Evolutionary conservation across 192 early-diverging fungal species (phyloP).

Genomic region (Coemansia sp.): DNA sequence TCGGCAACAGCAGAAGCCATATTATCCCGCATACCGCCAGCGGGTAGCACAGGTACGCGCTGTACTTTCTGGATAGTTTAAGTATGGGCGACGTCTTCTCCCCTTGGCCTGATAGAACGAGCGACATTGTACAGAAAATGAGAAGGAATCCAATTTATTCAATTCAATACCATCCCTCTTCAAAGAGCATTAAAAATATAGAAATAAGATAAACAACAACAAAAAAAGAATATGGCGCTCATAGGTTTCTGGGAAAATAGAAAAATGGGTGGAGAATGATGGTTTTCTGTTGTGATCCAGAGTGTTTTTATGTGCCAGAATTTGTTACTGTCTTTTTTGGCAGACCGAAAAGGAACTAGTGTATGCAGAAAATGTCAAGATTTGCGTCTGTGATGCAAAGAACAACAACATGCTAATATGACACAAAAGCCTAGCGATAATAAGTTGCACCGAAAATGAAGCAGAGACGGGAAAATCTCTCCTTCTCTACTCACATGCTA

Average conservation of each 20-base stretch:
- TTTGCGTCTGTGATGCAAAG: too few relatives aligned
- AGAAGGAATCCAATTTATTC: background rate
- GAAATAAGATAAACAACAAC: background rate
- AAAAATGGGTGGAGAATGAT: background rate
- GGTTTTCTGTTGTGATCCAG: too few relatives aligned
- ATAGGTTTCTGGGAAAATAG: background rate
- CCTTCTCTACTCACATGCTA: background rate
- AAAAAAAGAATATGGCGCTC: background rate
- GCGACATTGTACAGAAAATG: conserved; percentile 26
- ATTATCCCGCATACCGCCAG: conserved; percentile 60
- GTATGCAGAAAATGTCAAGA: too few relatives aligned
- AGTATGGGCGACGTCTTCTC: conserved; percentile 47
- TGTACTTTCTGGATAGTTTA: conserved; percentile 34
- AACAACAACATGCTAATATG: too few relatives aligned
- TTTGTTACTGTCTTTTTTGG: too few relatives aligned
- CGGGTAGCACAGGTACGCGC: conserved; percentile 54
- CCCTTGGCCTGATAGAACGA: conserved; percentile 52
- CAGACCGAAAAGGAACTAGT: too few relatives aligned
- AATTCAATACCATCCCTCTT: background rate
- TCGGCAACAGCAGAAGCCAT: conserved; percentile 69
- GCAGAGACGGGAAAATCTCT: background rate
- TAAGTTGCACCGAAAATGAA: too few relatives aligned
- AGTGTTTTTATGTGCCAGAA: too few relatives aligned
- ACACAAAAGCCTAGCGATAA: too few relatives aligned
- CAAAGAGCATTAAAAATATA: background rate